These are phyloP conservation scores for Colletotrichum salicis DNA, from an alignment of 2,329 filamentous ascomycete species.

Conservation along the genomic window DNA sequence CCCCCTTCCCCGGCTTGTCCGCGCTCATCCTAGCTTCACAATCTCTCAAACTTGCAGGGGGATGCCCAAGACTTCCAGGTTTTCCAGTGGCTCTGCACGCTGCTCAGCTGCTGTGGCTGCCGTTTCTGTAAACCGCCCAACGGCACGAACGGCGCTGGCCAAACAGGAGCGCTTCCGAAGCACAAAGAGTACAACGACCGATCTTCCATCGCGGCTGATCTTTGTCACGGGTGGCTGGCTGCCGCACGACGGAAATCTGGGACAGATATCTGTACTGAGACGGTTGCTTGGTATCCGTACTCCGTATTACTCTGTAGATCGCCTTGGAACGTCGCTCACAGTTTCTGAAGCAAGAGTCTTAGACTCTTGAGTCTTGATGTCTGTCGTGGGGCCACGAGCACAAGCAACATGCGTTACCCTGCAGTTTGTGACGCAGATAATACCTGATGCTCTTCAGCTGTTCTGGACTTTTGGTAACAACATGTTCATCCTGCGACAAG, in stretches of 20 bases:
- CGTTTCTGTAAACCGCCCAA: constrained; percentile 23
- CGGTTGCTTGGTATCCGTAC: not conserved
- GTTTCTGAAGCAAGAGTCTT: too few species aligned
- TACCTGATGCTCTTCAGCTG: not conserved
- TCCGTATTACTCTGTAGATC: constrained; percentile 2
- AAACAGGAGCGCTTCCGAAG: constrained; percentile 12
- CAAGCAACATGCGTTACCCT: constrained; percentile 12
- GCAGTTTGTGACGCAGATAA: constrained; percentile 15
- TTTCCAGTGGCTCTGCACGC: constrained; percentile 16
- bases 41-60: constrained; percentile 32
- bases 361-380: not conserved
- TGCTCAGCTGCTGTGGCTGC: constrained; percentile 21
- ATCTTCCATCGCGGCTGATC: not conserved
- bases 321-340: not conserved
- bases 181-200: not conserved
- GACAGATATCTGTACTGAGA: constrained; percentile 13
- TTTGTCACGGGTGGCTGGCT: not conserved
- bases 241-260: not conserved
- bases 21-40: constrained; percentile 18
- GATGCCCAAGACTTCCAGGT: constrained; percentile 12
- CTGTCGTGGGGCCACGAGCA: not conserved
- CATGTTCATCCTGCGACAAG: constrained; percentile 32
- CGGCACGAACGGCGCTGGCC: constrained; percentile 26
- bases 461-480: not conserved
- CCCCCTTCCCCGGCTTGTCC: constrained; percentile 7